phyloP scores from a whole-genome alignment of 1,284 basidiomycete species.

The Kalmanozyma brasiliensis region DNA sequence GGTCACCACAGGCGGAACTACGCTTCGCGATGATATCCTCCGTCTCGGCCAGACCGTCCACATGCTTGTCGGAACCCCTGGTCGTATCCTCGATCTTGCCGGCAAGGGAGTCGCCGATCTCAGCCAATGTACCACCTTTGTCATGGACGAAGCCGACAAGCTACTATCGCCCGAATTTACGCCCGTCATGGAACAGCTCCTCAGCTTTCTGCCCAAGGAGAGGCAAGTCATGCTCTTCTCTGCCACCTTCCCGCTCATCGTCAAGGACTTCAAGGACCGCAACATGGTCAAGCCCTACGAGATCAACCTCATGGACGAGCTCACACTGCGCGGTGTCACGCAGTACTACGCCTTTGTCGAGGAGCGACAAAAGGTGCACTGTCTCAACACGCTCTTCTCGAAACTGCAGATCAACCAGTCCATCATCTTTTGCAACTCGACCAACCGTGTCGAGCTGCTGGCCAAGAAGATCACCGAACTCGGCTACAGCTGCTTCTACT shows the following conservation, averaged over 20 bases:
- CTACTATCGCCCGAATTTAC: slow-evolving; percentile 96
- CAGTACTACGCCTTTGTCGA: slow-evolving; percentile 99
- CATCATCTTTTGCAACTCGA: slow-evolving; percentile 99
- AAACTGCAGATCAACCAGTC: slow-evolving; percentile 99
- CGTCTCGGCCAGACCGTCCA: slow-evolving; percentile 86
- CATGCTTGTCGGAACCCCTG: slow-evolving; percentile 95
- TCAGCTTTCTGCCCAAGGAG: slow-evolving; percentile 83
- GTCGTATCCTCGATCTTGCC: slow-evolving; percentile 92
- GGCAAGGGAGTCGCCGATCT: slow-evolving; percentile 94
- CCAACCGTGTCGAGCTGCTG: slow-evolving; percentile 97
- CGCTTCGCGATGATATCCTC: slow-evolving; percentile 96
- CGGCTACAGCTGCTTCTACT: slow-evolving; percentile 99
- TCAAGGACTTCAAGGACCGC: slow-evolving; percentile 99
- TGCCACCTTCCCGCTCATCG: slow-evolving; percentile 97
- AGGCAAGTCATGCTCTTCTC: slow-evolving; percentile 99
- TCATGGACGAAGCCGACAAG: slow-evolving; percentile 93
- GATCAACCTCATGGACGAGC: slow-evolving; percentile 99
- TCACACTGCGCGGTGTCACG: slow-evolving; percentile 96
- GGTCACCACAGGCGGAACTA: slow-evolving; percentile 98
- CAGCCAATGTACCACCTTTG: slow-evolving; percentile 89
- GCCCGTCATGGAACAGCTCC: slow-evolving; percentile 95
- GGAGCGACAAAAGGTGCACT: slow-evolving; percentile 99
- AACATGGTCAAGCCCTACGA: slow-evolving; percentile 97
- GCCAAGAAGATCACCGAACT: slow-evolving; percentile 99
- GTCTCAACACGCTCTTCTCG: slow-evolving; percentile 94